These are phyloP conservation scores for Stephania japonica DNA, from an alignment of 164 flowering plant genomes.

Conservation along the genomic window DNA sequence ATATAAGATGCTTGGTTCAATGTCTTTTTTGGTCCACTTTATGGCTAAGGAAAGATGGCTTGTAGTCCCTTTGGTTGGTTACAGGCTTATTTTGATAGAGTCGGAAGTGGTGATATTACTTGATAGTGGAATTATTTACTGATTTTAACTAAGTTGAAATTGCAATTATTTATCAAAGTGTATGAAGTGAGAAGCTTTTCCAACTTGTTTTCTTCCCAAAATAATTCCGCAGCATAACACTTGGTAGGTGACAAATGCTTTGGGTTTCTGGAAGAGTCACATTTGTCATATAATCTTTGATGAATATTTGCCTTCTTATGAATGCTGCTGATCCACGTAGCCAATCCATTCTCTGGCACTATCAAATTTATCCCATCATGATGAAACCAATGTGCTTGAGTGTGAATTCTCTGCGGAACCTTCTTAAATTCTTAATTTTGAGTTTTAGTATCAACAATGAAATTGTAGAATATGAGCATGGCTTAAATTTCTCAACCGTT, in stretches of 20 bases:
- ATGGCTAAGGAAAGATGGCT: not conserved
- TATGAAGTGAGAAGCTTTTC: not conserved
- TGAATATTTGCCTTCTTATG: not conserved
- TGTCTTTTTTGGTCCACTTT: not conserved
- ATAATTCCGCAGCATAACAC: not conserved
- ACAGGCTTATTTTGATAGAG: not conserved
- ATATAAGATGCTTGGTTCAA: not conserved
- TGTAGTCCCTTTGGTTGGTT: not conserved
- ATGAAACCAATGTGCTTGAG: not conserved
- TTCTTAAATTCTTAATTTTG: not conserved
- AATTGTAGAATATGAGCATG: not conserved
- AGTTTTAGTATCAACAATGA: not conserved
- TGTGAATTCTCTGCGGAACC: not conserved
- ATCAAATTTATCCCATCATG: not conserved
- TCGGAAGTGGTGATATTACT: not conserved
- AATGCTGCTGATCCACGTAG: not conserved
- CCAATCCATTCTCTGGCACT: not conserved
- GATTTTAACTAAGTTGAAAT: not conserved
- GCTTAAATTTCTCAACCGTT: not conserved
- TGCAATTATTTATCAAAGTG: not conserved
- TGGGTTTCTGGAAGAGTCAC: not conserved
- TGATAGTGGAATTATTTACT: not conserved
- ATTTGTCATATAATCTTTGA: not conserved
- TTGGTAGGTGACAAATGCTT: not conserved
- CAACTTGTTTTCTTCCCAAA: not conserved